A percentile compares a stretch with the other conserved stretches of the same genome.
These are phyloP conservation scores for Fusarium sambucinum DNA, from an alignment of 2,329 filamentous ascomycete genomes.

Conservation along the genomic window DNA sequence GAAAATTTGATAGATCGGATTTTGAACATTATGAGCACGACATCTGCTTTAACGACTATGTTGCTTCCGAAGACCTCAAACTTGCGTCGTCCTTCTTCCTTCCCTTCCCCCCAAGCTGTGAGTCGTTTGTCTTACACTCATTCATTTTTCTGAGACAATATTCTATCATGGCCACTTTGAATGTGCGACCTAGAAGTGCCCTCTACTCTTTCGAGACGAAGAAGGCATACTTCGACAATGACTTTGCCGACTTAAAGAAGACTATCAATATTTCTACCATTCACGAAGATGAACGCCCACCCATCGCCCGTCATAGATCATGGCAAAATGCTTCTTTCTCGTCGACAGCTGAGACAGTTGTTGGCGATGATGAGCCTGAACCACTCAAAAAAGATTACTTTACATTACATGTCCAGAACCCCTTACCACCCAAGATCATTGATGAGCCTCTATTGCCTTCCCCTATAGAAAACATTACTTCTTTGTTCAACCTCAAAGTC, in stretches of 20 bases:
- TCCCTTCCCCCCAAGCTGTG: background rate
- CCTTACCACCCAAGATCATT: background rate
- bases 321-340: conserved; percentile 23
- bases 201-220: background rate
- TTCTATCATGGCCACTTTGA: background rate
- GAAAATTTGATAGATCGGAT: background rate
- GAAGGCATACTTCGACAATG: background rate
- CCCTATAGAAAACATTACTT: background rate
- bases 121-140: background rate
- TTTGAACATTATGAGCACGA: background rate
- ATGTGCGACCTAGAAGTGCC: background rate
- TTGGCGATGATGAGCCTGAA: conserved; percentile 2
- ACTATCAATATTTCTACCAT: background rate
- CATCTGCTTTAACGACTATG: background rate
- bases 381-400: conserved; percentile 4
- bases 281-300: background rate
- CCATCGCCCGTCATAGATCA: background rate
- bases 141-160: background rate
- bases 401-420: background rate
- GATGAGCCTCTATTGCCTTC: background rate
- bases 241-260: background rate
- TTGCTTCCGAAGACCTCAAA: background rate
- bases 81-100: background rate
- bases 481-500: background rate
- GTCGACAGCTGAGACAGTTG: conserved; percentile 19